Evolutionary conservation across 2,329 filamentous ascomycete genomes (phyloP).

Genomic region (Botrytis fabae): DNA sequence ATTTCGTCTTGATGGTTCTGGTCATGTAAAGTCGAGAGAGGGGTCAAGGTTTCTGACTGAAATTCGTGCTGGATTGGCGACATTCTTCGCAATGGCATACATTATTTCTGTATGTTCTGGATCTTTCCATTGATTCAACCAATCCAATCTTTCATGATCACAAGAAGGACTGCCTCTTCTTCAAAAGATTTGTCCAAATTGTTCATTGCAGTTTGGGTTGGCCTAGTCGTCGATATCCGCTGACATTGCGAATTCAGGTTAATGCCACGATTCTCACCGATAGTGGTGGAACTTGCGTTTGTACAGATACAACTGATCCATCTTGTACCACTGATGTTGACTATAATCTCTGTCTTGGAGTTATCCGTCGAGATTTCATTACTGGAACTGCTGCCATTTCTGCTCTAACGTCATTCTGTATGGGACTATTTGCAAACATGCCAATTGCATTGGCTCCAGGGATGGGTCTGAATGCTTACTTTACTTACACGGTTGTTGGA

Average conservation of each 20-base stretch:
- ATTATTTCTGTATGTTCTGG: conserved; percentile 66
- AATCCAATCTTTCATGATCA: conserved; percentile 48
- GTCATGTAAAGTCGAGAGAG: conserved; percentile 58
- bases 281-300: conserved; percentile 74
- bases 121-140: conserved; percentile 59
- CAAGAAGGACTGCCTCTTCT: conserved; percentile 2
- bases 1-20: conserved; percentile 80
- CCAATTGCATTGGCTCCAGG: conserved; percentile 73
- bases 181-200: not conserved
- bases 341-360: conserved; percentile 45
- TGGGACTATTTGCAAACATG: conserved; percentile 78
- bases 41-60: conserved; percentile 80
- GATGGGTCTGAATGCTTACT: conserved; percentile 88
- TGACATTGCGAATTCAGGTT: conserved; percentile 1
- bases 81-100: conserved; percentile 68
- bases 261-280: conserved; percentile 44
- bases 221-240: conserved; percentile 64
- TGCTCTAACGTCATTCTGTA: conserved; percentile 75
- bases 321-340: conserved; percentile 39
- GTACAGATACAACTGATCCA: conserved; percentile 44
- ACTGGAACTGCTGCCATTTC: conserved; percentile 84
- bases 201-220: conserved; percentile 41
- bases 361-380: conserved; percentile 66
- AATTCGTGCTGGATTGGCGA: conserved; percentile 77
- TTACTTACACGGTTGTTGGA: conserved; percentile 75